Base-by-base conservation (phyloP, 2,329 filamentous ascomycete genomes). In the Trichoderma atroviride region DNA sequence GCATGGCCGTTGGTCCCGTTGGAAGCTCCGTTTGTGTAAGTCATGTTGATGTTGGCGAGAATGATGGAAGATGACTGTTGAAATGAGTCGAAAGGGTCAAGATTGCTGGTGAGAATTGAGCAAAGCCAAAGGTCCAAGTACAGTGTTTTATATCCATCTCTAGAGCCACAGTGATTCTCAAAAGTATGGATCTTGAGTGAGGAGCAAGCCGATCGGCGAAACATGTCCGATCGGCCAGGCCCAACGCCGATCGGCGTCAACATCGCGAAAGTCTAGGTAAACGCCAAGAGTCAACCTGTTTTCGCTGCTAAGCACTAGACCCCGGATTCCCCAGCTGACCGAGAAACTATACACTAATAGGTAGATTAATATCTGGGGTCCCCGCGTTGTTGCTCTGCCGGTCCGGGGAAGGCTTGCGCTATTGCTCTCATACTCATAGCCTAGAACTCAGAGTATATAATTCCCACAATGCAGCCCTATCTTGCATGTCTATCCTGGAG, bases 1-100 rank as follows among this genome's bases (percentile, higher is more conserved):
- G 62, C 62, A 27, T 57, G 62, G n/a, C 62, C 52, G 19, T 57
- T 65, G 24, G 55, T 35, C 35, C 52, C 62, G n/a, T 66, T 66
- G 31, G 62, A 31, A 66, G 16, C 24, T 57, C 53, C 62, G 16
- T 66, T 66, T 47, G 62, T 57, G 62, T 58, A 56, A 19, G 62
- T 66, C 62, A 66, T 66, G 4, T 33, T 65, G 52, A 19, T 4
- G 37, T 10, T 24, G n/a, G 1, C 24, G 62, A 16, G 3, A 19
- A 27, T 33, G 16, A 35, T 27, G 27, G 40, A 5, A 6, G 11
- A 9, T 43, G 40, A 10, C 7, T 43, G 40, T 10, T n/a, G 40
- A 43, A 3, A 9, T 31, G 4, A 57, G 31, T 14, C 9, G 9
- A 24, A 7, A 16, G 40, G 10, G 19, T 4, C 9, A 24, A 57